These are phyloP conservation scores for Euphorbia tirucalli DNA, from an alignment of 345 rosid species.

Conservation along the genomic window DNA sequence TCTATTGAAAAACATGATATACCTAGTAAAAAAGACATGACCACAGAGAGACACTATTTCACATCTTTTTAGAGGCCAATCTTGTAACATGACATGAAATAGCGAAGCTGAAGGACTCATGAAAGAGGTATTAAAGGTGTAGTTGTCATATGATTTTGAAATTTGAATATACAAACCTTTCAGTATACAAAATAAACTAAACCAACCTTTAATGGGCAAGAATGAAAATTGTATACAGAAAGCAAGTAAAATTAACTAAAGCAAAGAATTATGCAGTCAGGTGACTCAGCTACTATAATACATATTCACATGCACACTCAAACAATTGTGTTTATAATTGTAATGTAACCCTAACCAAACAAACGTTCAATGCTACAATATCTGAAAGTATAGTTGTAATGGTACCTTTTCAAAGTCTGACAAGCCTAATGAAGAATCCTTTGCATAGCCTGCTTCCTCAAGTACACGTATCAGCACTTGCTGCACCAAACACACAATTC, in stretches of 20 bases:
- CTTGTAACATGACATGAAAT: neutral
- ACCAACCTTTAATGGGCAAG: neutral
- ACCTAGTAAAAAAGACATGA: neutral
- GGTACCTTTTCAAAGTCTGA: slow-evolving; percentile 71
- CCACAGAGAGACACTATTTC: neutral
- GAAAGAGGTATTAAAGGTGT: neutral
- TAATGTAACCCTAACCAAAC: neutral
- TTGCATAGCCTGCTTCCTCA: slow-evolving; percentile 71
- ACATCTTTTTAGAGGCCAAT: neutral
- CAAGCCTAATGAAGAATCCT: slow-evolving; percentile 49
- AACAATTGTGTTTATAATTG: neutral
- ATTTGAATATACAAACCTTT: neutral
- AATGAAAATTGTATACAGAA: no score
- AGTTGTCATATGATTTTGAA: neutral
- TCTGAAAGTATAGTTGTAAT: neutral
- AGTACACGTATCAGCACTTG: slow-evolving; percentile 68
- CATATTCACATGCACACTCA: neutral
- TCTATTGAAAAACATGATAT: neutral
- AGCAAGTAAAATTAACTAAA: neutral
- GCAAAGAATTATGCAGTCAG: neutral
- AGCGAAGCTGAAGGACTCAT: neutral
- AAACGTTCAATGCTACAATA: neutral
- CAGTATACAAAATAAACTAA: neutral
- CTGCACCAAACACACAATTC: slow-evolving; percentile 38
- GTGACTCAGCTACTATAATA: no score